phyloP scores from a whole-genome alignment of 371 early-diverging fungal species.

The Circinella umbellata region DNA sequence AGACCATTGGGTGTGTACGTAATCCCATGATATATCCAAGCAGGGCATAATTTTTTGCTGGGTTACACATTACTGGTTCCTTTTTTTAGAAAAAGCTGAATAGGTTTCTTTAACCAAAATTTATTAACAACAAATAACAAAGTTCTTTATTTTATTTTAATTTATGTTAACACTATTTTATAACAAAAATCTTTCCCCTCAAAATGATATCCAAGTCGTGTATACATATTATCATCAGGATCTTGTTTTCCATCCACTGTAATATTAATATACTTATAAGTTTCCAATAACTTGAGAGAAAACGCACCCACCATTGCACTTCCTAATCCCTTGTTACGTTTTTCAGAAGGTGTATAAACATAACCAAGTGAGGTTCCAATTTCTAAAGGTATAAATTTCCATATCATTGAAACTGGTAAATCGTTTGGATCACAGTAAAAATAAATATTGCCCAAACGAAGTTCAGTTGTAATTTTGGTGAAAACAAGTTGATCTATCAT shows the following conservation, averaged over 20 bases:
- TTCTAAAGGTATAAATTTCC: neutral
- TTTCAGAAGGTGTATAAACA: conserved; percentile 6
- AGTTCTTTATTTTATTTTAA: no score
- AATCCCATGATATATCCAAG: no score
- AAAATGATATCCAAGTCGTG: neutral
- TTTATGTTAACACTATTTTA: no score
- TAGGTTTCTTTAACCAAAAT: no score
- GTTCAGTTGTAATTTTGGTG: neutral
- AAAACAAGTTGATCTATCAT: no score
- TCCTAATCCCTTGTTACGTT: conserved; percentile 8
- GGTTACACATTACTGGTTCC: no score
- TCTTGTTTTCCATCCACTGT: conserved; percentile 6
- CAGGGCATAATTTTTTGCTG: no score
- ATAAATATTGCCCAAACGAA: neutral
- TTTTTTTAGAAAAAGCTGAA: no score
- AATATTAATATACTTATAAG: conserved; percentile 3
- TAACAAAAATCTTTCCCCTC: neutral
- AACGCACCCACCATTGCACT: conserved; percentile 3
- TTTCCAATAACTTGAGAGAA: neutral
- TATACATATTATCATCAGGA: conserved; percentile 1
- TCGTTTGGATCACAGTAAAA: neutral
- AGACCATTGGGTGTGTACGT: no score
- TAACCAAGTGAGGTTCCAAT: conserved; percentile 9
- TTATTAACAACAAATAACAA: no score
- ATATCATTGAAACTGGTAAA: conserved; percentile 3